Conservation (phyloP, 2,329 filamentous ascomycete genomes). For the Cladosporium sp. region DNA sequence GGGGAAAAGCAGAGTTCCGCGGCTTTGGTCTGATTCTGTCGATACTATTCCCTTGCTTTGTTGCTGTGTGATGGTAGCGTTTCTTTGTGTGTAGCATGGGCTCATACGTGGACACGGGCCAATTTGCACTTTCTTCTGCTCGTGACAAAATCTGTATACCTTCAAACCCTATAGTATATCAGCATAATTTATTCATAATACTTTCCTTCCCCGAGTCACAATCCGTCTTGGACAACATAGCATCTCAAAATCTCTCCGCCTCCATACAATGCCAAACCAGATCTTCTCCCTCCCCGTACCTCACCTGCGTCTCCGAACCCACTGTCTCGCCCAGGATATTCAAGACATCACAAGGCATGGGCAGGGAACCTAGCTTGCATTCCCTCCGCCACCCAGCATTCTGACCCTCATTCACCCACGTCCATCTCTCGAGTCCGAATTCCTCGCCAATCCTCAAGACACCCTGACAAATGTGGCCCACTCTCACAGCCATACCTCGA, state of each 20-base stretch:
- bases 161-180: too few species aligned
- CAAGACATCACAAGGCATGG: slow-evolving; percentile 1
- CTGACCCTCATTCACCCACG: too few species aligned
- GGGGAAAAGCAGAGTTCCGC: not conserved
- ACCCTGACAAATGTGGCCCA: slow-evolving; percentile 6
- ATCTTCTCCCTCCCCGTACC: not conserved
- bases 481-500: slow-evolving; percentile 2
- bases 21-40: not conserved
- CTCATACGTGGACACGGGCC: too few species aligned
- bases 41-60: too few species aligned
- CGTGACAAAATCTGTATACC: too few species aligned
- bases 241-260: not conserved
- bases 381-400: not conserved
- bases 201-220: too few species aligned
- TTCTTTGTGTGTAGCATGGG: too few species aligned
- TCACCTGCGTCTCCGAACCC: not conserved
- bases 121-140: too few species aligned
- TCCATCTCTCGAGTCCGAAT: slow-evolving; percentile 6
- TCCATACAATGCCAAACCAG: not conserved
- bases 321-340: not conserved
- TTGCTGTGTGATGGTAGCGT: too few species aligned
- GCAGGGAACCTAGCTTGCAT: not conserved
- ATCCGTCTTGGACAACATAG: too few species aligned
- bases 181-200: too few species aligned
- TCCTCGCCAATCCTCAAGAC: slow-evolving; percentile 6